Percentiles rank a stretch among this genome's conserved stretches.
These are phyloP conservation scores for Pyricularia pennisetigena DNA, from an alignment of 2,329 filamentous ascomycete species.

Conservation along the genomic window DNA sequence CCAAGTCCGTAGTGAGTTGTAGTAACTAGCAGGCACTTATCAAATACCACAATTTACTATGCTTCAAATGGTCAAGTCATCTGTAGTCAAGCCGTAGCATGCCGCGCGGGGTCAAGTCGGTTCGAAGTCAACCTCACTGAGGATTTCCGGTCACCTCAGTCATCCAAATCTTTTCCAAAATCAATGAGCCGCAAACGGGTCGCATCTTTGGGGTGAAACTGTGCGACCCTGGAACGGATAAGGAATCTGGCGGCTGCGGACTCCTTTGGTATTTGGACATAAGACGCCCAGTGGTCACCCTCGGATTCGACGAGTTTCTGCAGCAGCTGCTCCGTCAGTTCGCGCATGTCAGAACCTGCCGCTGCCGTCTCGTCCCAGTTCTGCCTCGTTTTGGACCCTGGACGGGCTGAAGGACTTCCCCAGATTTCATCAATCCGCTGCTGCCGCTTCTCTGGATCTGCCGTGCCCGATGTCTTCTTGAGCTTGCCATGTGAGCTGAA, in stretches of 20 bases:
- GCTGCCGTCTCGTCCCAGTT: conserved; percentile 37
- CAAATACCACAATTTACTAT: not conserved
- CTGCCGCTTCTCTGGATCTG: conserved; percentile 40
- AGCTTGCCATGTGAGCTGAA: conserved; percentile 50
- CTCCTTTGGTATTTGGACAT: conserved; percentile 48
- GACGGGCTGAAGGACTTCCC: conserved; percentile 23
- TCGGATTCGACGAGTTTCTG: conserved; percentile 45
- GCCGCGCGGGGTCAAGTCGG: not conserved
- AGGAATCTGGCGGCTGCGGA: conserved; percentile 54
- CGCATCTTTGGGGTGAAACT: conserved; percentile 56
- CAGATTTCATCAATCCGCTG: conserved; percentile 56
- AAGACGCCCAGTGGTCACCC: conserved; percentile 45
- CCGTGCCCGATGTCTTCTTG: conserved; percentile 33
- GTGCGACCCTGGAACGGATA: conserved; percentile 54
- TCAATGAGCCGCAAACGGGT: conserved; percentile 49
- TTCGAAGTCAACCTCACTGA: not conserved
- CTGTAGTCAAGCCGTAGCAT: not conserved
- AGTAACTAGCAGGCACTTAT: not conserved
- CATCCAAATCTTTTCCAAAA: conserved; percentile 54
- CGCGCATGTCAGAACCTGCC: conserved; percentile 46
- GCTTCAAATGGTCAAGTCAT: not conserved
- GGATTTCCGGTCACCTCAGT: conserved; percentile 18
- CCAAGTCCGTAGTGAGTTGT: not conserved
- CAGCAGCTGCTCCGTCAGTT: conserved; percentile 49
- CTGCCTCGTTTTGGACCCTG: conserved; percentile 11